Base-by-base conservation (phyloP, 805 yeast species). In the Schizosaccharomyces cryophilus region DNA sequence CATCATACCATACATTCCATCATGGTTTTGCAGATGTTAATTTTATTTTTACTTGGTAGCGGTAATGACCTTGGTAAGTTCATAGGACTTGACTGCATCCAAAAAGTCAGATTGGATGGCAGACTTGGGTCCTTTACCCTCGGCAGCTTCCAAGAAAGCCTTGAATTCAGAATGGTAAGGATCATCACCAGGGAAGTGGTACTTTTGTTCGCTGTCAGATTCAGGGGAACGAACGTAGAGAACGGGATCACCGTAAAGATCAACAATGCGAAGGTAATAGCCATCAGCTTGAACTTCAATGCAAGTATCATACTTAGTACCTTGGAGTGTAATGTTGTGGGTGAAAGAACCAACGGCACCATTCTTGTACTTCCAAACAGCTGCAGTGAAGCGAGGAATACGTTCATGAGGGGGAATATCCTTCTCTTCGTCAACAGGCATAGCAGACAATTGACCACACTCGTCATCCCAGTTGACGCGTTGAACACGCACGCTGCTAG, bases 121-220 rank as follows among this genome's bases (percentile, higher is more conserved):
- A 24, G 11, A 13, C 29, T 21, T 31, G 30, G 24, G 17, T 5
- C 48, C 60, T 58, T 58, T 58, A 58, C 48, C 48, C 17, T 58
- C 60, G 19, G 42, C 42, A 24, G 48, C 48, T 29, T 58, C 60
- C 19, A 58, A 31, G 48, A 58, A 58, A n/a, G 30, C 51, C 40
- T 38, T 42, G 42, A 58, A 31, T 38, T 58, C 60, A 21, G 48
- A 21, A 15, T 31, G 35, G 60, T 58, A 58, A 19, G 60, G 60
- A 38, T 58, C 60, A 42, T 58, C 60, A 38, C 35, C 51, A 21
- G 60, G 40, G 60, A 17, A 58, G 51, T 40, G 21, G 30, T 58
- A 38, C 11, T 19, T 21, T 26, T 58, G 26, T n/a, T 58, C 60
- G 62, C 74, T 71, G 87, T 78, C 87, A 78, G 64, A 67, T 62